Conservation (phyloP, 225 moss, liverwort and hornwort genomes). For the Polytrichum commune region DNA sequence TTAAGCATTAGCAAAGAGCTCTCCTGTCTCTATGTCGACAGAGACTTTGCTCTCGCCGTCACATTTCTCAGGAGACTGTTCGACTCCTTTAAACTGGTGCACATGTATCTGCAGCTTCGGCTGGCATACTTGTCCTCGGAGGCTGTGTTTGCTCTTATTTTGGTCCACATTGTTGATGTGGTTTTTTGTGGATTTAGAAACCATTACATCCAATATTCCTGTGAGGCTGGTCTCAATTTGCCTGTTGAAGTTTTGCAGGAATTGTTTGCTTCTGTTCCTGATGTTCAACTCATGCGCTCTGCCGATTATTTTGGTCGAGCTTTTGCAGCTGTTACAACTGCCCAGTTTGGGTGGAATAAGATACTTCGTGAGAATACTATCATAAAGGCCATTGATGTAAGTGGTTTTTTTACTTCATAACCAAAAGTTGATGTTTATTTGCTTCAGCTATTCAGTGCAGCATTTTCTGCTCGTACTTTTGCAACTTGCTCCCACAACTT, state of each 20-base stretch:
- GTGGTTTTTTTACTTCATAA: neutral
- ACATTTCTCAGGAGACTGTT: constrained; percentile 24
- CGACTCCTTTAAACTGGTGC: constrained; percentile 33
- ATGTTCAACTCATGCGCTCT: constrained; percentile 83
- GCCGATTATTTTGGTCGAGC: constrained; percentile 88
- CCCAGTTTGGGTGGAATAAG: constrained; percentile 89
- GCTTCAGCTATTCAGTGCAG: neutral
- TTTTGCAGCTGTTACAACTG: constrained; percentile 68
- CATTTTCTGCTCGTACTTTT: neutral
- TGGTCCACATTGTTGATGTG: too few species aligned
- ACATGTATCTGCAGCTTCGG: constrained; percentile 48
- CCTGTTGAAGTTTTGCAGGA: constrained; percentile 41
- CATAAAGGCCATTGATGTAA: constrained; percentile 72
- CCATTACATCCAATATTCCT: too few species aligned
- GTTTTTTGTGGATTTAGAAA: too few species aligned
- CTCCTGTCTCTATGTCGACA: constrained; percentile 43
- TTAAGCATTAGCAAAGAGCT: constrained; percentile 36
- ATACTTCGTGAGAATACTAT: constrained; percentile 77
- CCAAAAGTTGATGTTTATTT: neutral
- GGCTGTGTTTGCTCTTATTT: neutral
- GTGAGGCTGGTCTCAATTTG: too few species aligned
- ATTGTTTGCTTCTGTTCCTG: constrained; percentile 70
- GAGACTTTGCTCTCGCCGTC: constrained; percentile 29
- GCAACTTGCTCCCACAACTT: neutral
- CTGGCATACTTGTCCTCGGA: constrained; percentile 51